Percentiles rank a stretch among this genome's conserved stretches.
Evolutionary conservation across 1,284 basidiomycete genomes (phyloP).

Genomic region (Ceratobasidium sp.): DNA sequence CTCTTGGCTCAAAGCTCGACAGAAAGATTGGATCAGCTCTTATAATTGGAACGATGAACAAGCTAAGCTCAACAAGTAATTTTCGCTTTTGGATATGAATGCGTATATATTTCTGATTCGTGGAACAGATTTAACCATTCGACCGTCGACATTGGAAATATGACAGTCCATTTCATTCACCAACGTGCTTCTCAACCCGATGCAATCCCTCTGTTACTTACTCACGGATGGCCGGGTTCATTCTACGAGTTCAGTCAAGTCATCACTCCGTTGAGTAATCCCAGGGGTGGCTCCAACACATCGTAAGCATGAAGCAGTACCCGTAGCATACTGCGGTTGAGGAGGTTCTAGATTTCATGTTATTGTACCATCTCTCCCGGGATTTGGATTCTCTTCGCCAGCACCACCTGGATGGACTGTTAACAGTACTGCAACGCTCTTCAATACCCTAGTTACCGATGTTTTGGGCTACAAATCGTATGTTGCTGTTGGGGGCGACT

Average conservation of each 20-base stretch:
- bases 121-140: slow-evolving; percentile 40
- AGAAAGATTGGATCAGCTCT: neutral
- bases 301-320: neutral
- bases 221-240: slow-evolving; percentile 42
- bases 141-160: slow-evolving; percentile 30
- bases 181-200: slow-evolving; percentile 28
- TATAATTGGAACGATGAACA: slow-evolving; percentile 13
- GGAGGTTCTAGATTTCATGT: slow-evolving; percentile 31
- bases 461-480: slow-evolving; percentile 38
- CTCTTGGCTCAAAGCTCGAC: slow-evolving; percentile 3
- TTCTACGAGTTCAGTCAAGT: slow-evolving; percentile 40
- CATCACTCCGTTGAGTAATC: slow-evolving; percentile 24
- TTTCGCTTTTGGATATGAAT: neutral
- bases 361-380: slow-evolving; percentile 40
- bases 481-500: slow-evolving; percentile 36
- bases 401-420: slow-evolving; percentile 32
- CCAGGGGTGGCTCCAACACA: slow-evolving; percentile 1
- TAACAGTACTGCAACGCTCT: slow-evolving; percentile 38
- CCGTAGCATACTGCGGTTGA: neutral
- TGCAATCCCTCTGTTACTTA: slow-evolving; percentile 39
- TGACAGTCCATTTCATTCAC: slow-evolving; percentile 41
- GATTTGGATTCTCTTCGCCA: slow-evolving; percentile 40
- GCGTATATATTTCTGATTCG: neutral
- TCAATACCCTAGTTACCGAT: slow-evolving; percentile 38
- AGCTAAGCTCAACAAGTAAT: neutral